phyloP scores from a whole-genome alignment of 208 protist genomes.

The Polymyxa betae region DNA sequence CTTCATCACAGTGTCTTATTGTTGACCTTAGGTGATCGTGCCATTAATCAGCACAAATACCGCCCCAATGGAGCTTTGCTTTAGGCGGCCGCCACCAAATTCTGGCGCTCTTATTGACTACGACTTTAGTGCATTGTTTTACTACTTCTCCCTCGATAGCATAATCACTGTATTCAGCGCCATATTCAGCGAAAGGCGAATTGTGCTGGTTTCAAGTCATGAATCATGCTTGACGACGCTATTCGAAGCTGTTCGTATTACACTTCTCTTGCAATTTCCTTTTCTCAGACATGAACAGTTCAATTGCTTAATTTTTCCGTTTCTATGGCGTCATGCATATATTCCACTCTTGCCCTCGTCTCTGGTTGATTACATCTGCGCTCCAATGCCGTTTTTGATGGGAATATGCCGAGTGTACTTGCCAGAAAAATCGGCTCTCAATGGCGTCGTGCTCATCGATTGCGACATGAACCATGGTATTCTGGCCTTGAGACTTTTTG shows the following conservation, averaged over 20 bases:
- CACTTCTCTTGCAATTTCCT: neutral
- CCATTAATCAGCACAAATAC: neutral
- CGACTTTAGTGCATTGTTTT: constrained; percentile 59
- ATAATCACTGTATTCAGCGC: constrained; percentile 63
- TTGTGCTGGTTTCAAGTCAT: constrained; percentile 54
- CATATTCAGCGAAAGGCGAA: constrained; percentile 61
- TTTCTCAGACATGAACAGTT: neutral
- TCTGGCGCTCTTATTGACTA: neutral
- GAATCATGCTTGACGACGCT: constrained; percentile 56
- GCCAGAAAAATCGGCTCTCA: constrained; percentile 37
- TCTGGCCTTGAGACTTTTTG: neutral
- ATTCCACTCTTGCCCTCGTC: constrained; percentile 68
- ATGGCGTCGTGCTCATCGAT: constrained; percentile 60
- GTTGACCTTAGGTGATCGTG: neutral
- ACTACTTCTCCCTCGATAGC: constrained; percentile 21
- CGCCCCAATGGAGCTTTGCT: neutral
- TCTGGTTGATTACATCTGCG: constrained; percentile 67
- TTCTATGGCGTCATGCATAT: constrained; percentile 73
- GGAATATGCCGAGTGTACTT: constrained; percentile 61
- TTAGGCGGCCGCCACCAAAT: constrained; percentile 51
- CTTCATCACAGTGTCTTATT: neutral
- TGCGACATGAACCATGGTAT: constrained; percentile 52
- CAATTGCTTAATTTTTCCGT: constrained; percentile 63
- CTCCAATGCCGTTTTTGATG: constrained; percentile 73
- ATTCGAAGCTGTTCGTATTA: constrained; percentile 51